Percentiles rank a stretch among this genome's conserved stretches.
These are phyloP conservation scores for Yamadazyma philogaea DNA, from an alignment of 805 yeast species.

Conservation along the genomic window DNA sequence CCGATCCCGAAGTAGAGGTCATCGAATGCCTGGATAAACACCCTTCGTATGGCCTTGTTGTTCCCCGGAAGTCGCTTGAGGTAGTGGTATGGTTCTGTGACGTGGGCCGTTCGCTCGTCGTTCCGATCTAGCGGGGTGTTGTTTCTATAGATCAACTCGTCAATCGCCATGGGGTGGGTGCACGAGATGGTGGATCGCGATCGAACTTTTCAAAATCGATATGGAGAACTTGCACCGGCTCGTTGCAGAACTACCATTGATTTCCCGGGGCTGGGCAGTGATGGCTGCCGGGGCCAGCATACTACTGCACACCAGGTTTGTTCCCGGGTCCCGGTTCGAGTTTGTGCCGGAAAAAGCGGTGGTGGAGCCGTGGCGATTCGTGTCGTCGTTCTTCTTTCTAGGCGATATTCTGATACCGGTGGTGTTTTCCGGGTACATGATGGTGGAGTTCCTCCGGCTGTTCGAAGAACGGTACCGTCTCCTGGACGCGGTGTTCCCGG, in stretches of 20 bases:
- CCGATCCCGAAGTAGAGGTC: slow-evolving; percentile 29
- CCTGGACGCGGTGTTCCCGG: slow-evolving; percentile 22
- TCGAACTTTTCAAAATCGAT: neutral
- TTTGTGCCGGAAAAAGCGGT: slow-evolving; percentile 29
- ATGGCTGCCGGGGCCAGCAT: slow-evolving; percentile 22
- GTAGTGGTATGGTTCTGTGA: slow-evolving; percentile 31
- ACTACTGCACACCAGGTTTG: slow-evolving; percentile 15
- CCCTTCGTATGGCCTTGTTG: slow-evolving; percentile 28
- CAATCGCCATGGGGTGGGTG: neutral
- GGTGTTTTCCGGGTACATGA: slow-evolving; percentile 11
- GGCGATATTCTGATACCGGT: slow-evolving; percentile 17
- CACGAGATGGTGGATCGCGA: neutral
- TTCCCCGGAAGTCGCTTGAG: slow-evolving; percentile 31
- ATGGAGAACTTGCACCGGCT: slow-evolving; percentile 14
- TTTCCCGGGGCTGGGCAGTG: slow-evolving; percentile 26
- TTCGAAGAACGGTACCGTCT: slow-evolving; percentile 26
- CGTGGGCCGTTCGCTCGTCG: slow-evolving; percentile 8
- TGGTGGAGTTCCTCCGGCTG: slow-evolving; percentile 18
- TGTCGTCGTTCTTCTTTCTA: slow-evolving; percentile 33
- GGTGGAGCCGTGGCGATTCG: slow-evolving; percentile 36
- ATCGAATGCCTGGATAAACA: slow-evolving; percentile 34
- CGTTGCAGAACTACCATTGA: slow-evolving; percentile 19
- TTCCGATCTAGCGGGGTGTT: slow-evolving; percentile 12
- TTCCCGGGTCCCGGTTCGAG: slow-evolving; percentile 19
- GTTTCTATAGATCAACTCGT: slow-evolving; percentile 9